Conservation (phyloP, 371 early-diverging fungal genomes). For the Batkoa obscura region DNA sequence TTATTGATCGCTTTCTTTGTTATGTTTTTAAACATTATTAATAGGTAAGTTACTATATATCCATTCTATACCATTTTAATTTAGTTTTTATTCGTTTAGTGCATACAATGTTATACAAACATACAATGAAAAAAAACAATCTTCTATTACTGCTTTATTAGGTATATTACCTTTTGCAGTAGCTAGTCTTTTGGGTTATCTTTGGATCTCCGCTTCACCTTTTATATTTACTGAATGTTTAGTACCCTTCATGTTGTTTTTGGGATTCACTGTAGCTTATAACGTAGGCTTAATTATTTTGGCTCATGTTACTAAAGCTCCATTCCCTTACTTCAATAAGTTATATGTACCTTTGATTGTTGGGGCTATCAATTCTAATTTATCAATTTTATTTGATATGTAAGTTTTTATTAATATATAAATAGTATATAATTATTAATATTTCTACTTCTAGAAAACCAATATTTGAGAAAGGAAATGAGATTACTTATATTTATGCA, state of each 20-base stretch:
- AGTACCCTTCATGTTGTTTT: slow-evolving; percentile 39
- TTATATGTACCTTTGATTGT: slow-evolving; percentile 36
- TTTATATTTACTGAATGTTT: slow-evolving; percentile 35
- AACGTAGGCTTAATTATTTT: slow-evolving; percentile 69
- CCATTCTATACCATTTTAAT: background rate
- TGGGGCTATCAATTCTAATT: slow-evolving; percentile 43
- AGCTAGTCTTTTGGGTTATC: slow-evolving; percentile 24
- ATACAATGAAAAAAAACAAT: slow-evolving; percentile 22
- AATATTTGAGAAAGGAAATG: slow-evolving; percentile 19
- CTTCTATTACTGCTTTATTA: slow-evolving; percentile 26
- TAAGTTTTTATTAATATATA: slow-evolving; percentile 12
- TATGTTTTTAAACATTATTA: slow-evolving; percentile 32
- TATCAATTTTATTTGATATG: slow-evolving; percentile 23
- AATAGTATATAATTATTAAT: too few relatives aligned
- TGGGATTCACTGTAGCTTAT: slow-evolving; percentile 65
- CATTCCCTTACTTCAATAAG: slow-evolving; percentile 51
- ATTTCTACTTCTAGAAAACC: slow-evolving; percentile 9
- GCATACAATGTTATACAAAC: slow-evolving; percentile 29
- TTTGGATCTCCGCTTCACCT: slow-evolving; percentile 58
- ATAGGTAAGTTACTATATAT: slow-evolving; percentile 19
- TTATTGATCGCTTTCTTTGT: slow-evolving; percentile 31
- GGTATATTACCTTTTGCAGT: slow-evolving; percentile 43
- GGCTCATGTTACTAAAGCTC: slow-evolving; percentile 61
- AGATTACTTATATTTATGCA: slow-evolving; percentile 27
- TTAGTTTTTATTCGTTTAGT: slow-evolving; percentile 10